Evolutionary conservation across 2,329 filamentous ascomycete species (phyloP), one percentile per base, ranked within the genome.

Genomic region (Ophiostoma himal-ulmi): DNA sequence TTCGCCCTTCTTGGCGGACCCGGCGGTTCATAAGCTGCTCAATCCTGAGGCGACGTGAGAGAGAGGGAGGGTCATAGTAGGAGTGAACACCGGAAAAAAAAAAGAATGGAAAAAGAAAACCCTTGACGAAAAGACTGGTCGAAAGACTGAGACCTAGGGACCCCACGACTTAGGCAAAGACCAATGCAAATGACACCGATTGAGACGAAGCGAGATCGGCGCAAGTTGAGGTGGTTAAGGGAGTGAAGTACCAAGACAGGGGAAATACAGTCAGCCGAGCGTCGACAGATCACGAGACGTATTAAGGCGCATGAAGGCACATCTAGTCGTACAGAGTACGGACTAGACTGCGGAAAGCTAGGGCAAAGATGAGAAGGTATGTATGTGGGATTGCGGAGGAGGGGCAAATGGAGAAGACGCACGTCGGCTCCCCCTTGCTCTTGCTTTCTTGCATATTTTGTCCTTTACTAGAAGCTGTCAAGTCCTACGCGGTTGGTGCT

Each of bases 1-100:
- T 98, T 98, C 80, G 94, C 94, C 74, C 85, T 98, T 74, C 84
- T 98, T 74, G 95, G 95, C 79, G 95, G 94, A 30, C 95, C 95
- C 13, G 94, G 94, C 67, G 91, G 91, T 77, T 91, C 91, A 76
- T 93, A 83, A 76, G 74, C 54, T 62, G 44, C 36, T 37, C 26
- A 14, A 54, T 13, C 5, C 11, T 2, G n/a, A 48, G 1, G 54
- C 8, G 22, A 26, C 11, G 54, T 6, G 17, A 57, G 5, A 22
- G 52, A n/a, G 22, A 64, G 57, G 11, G 37, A 14, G 13, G 13
- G 57, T 20, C 4, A 10, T 3, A 13, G 37, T 13, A 13, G 37
- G 11, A 39, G 30, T 13, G 57, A 36, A 17, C 20, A 60, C 14
- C 22, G 30, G 30, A 30, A 10, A 30, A 60, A 3, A 20, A n/a